These are phyloP conservation scores for Helichrysum umbraculigerum DNA, from an alignment of 129 eudicot species.

Conservation along the genomic window DNA sequence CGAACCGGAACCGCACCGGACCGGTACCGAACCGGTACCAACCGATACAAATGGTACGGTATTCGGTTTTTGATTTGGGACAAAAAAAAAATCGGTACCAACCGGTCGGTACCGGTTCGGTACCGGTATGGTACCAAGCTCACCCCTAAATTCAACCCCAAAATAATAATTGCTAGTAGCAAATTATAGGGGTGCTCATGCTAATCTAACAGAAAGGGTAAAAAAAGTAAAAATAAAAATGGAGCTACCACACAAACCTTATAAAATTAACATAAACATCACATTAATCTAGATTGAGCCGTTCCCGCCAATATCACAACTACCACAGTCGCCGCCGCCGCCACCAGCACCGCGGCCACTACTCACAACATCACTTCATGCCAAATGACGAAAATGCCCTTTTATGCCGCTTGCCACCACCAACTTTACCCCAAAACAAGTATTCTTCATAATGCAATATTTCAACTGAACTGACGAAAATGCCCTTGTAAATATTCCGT, in stretches of 20 bases:
- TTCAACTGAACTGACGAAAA: constrained; percentile 21
- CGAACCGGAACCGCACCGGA: too few species aligned
- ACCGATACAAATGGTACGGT: too few species aligned
- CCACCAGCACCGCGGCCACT: neutral
- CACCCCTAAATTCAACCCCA: too few species aligned
- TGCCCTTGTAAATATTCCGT: constrained; percentile 13
- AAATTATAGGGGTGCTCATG: too few species aligned
- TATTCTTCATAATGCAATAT: neutral
- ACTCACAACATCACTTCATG: neutral
- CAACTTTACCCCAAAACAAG: neutral
- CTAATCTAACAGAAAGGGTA: too few species aligned
- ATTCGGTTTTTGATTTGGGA: too few species aligned
- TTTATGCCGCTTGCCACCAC: neutral
- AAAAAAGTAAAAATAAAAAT: too few species aligned
- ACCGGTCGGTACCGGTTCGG: too few species aligned
- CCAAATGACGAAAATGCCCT: neutral
- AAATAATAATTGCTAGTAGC: too few species aligned
- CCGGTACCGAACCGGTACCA: too few species aligned
- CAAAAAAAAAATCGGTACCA: too few species aligned
- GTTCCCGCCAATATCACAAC: constrained; percentile 45
- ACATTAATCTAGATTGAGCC: constrained; percentile 45
- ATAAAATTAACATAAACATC: constrained; percentile 20
- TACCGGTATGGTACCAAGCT: too few species aligned
- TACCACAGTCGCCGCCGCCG: neutral
- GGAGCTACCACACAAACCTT: constrained; percentile 11